Evolutionary conservation across 202 grass and related monocot genomes (phyloP).

Genomic region (Elaeis oleifera): DNA sequence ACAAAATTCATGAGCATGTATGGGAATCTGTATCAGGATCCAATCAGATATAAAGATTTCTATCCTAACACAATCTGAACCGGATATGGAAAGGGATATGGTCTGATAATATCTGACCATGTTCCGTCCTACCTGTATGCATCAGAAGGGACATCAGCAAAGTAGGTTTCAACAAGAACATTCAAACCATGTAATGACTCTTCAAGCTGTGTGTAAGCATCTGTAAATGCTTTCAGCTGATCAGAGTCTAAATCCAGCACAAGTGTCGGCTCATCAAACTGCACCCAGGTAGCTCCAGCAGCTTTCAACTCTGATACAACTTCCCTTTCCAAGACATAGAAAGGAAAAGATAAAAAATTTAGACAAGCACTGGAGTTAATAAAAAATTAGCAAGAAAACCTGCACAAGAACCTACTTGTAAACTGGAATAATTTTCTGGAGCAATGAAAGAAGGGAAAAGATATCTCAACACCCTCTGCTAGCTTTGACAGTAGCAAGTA

Average conservation of each 20-base stretch:
- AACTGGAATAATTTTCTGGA: neutral
- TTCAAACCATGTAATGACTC: neutral
- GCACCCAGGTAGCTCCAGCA: neutral
- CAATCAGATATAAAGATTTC: too few species aligned
- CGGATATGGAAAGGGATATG: too few species aligned
- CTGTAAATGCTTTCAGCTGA: constrained; percentile 5
- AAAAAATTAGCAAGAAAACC: too few species aligned
- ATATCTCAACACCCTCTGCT: constrained; percentile 9
- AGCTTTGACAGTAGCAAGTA: constrained; percentile 21
- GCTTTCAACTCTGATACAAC: neutral
- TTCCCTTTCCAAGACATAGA: neutral
- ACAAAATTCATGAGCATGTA: too few species aligned
- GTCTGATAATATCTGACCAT: too few species aligned
- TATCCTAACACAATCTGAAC: too few species aligned
- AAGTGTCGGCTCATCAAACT: constrained; percentile 4
- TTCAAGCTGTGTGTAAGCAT: constrained; percentile 3
- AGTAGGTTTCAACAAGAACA: constrained; percentile 4
- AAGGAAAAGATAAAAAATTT: too few species aligned
- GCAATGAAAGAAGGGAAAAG: constrained; percentile 1
- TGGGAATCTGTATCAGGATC: too few species aligned
- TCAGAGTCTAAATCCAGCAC: neutral
- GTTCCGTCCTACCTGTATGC: neutral
- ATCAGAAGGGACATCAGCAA: neutral
- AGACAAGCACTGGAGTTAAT: too few species aligned
- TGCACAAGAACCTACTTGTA: neutral